phyloP scores from a whole-genome alignment of 1,284 basidiomycete genomes.

The Coniophora puteana region DNA sequence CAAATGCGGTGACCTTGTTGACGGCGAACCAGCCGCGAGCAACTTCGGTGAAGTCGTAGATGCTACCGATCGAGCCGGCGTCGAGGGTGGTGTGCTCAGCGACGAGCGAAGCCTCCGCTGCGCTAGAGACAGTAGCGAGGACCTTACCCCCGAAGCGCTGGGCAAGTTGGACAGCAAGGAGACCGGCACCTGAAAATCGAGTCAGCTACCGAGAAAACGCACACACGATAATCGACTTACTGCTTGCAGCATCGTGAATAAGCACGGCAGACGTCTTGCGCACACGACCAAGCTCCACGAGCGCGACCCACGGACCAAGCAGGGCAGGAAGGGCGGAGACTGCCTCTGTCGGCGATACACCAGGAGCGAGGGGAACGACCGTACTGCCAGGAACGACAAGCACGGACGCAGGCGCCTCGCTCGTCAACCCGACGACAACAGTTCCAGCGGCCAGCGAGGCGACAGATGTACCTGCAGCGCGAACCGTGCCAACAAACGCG shows the following conservation, averaged over 20 bases:
- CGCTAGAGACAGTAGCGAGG: slow-evolving; percentile 13
- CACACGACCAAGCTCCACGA: slow-evolving; percentile 16
- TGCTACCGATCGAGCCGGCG: slow-evolving; percentile 1
- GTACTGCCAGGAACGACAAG: slow-evolving; percentile 13
- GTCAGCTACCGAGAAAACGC: not conserved
- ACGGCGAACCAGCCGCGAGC: slow-evolving; percentile 1
- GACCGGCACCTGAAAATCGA: slow-evolving; percentile 4
- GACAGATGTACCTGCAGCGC: slow-evolving; percentile 1
- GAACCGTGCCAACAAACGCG: slow-evolving; percentile 5
- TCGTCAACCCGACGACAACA: slow-evolving; percentile 7
- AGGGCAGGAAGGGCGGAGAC: slow-evolving; percentile 17
- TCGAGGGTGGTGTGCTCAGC: not conserved
- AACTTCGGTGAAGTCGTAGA: slow-evolving; percentile 1
- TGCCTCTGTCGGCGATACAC: slow-evolving; percentile 13
- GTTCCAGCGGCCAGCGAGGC: not conserved
- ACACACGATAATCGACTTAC: slow-evolving; percentile 12
- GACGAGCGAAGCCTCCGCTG: slow-evolving; percentile 4
- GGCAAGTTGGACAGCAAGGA: slow-evolving; percentile 2
- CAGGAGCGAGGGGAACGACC: slow-evolving; percentile 13
- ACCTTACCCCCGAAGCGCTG: not conserved
- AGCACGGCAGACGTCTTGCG: slow-evolving; percentile 19
- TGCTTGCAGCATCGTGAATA: slow-evolving; percentile 23
- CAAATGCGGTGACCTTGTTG: slow-evolving; percentile 1
- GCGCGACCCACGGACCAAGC: slow-evolving; percentile 24
- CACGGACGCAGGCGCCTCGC: slow-evolving; percentile 11